A percentile compares a stretch with the other conserved stretches of the same genome.
Conservation (phyloP, 306 rosid species). For the Dryas octopetala region DNA sequence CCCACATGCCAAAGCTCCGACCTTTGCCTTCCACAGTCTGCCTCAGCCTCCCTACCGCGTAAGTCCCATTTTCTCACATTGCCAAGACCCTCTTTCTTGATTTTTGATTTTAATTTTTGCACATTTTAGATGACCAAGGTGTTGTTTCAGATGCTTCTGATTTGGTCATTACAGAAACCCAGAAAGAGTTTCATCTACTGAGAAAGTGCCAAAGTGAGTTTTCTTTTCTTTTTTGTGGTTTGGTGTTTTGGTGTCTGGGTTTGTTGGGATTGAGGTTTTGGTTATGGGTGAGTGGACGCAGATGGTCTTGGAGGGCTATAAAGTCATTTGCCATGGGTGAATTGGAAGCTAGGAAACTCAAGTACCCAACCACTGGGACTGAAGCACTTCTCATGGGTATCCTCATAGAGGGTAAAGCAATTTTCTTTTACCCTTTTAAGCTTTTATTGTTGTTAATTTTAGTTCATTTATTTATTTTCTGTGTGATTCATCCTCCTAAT, state of each 20-base stretch:
- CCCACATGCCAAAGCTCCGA: constrained; percentile 36
- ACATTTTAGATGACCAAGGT: constrained; percentile 23
- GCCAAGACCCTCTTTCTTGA: not conserved
- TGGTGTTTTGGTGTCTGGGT: not conserved
- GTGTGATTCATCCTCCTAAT: not conserved
- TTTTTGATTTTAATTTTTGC: not conserved
- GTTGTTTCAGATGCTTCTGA: constrained; percentile 42
- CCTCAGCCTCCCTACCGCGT: constrained; percentile 72
- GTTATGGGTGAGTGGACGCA: constrained; percentile 25
- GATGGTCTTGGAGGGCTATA: constrained; percentile 81
- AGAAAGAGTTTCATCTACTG: constrained; percentile 42
- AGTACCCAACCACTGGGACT: constrained; percentile 56
- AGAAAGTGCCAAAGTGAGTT: constrained; percentile 61
- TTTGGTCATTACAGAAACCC: constrained; percentile 56
- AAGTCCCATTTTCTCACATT: constrained; percentile 30
- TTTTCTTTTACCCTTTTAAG: not conserved
- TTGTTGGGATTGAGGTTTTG: constrained; percentile 20
- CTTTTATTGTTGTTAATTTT: constrained; percentile 4
- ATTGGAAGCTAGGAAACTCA: constrained; percentile 75
- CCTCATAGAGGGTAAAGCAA: constrained; percentile 58
- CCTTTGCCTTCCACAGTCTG: constrained; percentile 44
- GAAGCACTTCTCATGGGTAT: constrained; percentile 78
- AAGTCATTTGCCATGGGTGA: constrained; percentile 69
- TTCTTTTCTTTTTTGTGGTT: not conserved
- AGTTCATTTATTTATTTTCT: not conserved